Evolutionary conservation across 2,329 filamentous ascomycete genomes (phyloP), one percentile per base, ranked within the genome.

Genomic region (Achaetomium macrosporum): DNA sequence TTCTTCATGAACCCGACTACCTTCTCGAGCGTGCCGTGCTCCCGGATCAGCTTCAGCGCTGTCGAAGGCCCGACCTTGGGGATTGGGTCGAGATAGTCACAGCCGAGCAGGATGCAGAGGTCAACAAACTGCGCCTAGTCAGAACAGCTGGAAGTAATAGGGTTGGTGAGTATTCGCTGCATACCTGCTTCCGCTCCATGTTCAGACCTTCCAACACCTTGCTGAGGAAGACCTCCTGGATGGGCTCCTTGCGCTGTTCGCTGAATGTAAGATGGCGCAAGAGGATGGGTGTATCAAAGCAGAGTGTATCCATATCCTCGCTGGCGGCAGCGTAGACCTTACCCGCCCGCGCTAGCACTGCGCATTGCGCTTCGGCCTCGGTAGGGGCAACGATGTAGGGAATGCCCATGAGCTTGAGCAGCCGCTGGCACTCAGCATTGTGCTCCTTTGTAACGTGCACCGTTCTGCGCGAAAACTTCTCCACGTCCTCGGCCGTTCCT

Each of bases 261-360:
- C 90, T 95, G 69, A 96, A 97, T 2, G 93, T 99, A 58, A 99
- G 79, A 71, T 99, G 91, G 46, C 93, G 82, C 59, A 99, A 74
- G 43, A 99, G 74, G 54, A 99, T 91, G 0, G 93, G 93, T 47
- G 91, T 80, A 64, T 96, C 84, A 70, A 99, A 99, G 65, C 92
- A 97, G 51, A 99, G 75, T 0, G 93, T 99, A 67, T 99, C 93
- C 93, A 99, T 99, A 72, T 99, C 93, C 72, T 99, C 93, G 59
- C 88, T 95, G 2, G 93, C 93, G 17, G 93, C 93, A 3, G 91
- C 93, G 68, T 95, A 99, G 47, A 99, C 93, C 73, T 97, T 97
- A 36, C 90, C 92, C 5, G 88, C 91, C 56, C 87, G 79, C 1
- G 93, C 93, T 57, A 99, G 77, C 39, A 85, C 87, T 3, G 93